Percentiles rank a stretch among this genome's conserved stretches.
Conservation (phyloP, 192 early-diverging fungal species). For the Coemansia furcata region DNA sequence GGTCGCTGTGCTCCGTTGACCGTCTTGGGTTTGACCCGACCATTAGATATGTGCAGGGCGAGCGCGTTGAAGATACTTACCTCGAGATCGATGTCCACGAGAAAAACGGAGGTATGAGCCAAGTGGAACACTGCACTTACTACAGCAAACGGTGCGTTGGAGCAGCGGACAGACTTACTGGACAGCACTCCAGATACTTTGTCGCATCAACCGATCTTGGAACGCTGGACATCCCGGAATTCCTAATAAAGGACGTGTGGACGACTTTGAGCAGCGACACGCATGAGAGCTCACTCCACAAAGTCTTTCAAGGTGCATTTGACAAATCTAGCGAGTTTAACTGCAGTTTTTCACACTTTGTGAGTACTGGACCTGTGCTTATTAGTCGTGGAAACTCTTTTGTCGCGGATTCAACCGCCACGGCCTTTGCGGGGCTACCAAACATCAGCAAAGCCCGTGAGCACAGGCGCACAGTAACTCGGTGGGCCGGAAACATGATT, state of each 20-base stretch:
- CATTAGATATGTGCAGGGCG: not conserved
- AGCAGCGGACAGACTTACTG: not conserved
- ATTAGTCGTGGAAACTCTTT: not conserved
- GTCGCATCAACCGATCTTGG: conserved; percentile 6
- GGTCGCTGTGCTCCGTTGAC: conserved; percentile 1
- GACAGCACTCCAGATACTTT: conserved; percentile 6
- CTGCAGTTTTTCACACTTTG: not conserved
- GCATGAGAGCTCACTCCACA: not conserved
- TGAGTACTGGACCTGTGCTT: not conserved
- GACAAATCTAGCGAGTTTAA: not conserved
- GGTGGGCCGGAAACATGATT: not conserved
- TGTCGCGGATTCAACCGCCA: not conserved
- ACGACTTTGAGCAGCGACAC: conserved; percentile 22
- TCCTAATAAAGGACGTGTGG: conserved; percentile 26
- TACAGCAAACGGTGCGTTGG: not conserved
- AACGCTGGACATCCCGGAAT: not conserved
- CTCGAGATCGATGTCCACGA: not conserved
- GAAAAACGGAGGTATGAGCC: not conserved
- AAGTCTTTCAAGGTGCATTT: not conserved
- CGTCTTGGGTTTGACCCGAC: conserved; percentile 12
- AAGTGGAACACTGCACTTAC: not conserved
- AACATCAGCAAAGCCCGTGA: not conserved
- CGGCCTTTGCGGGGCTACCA: not conserved
- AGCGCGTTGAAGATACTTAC: not conserved
- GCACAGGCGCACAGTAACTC: not conserved